Base-by-base conservation (phyloP, 306 rosid species). In the Corylus avellana region DNA sequence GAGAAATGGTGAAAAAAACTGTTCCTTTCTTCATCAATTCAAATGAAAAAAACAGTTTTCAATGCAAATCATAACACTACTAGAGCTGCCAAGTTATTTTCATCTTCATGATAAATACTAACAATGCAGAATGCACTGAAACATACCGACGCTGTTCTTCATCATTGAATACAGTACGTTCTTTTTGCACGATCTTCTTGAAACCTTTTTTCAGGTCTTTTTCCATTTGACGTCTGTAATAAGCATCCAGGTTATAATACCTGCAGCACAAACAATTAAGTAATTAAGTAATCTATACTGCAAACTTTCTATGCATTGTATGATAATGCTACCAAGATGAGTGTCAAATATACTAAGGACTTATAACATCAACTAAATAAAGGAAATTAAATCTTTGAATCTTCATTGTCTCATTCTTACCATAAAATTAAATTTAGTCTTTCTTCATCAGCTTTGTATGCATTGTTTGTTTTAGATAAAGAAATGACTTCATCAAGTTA, bases 201-300 rank as follows among this genome's bases (percentile, higher is more conserved):
- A 86, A 14, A 78, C 99, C 99, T 72, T 77, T 88, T 59, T 90
- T 74, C 79, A 78, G 79, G 48, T 87, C 94, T 35, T 90, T 95
- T 83, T 91, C 96, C 82, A 93, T 84, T 84, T 92, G 85, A 75
- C 3, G 87, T 77, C 85, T 84, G 86, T 89, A 82, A 86, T 92
- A 88, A 68, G 92, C 93, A 83, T 95, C 98, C 73, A 95, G 98
- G 77, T 84, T 87, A 77, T 95, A 95, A 84, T 93, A 95, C 96
- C 99, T 93, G 91, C 82, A 81, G 79, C 39, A 66, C 13, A 62
- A 79, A 72, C 69, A 80, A 68, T 57, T 20, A 72, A 77, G 32
- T 77, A 72, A 48, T 64, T 54, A 7, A 32, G 75, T 68, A 59
- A 53, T 35, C 77, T 39, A 73, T 69, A 57, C 42, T 27, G 80